Evolutionary conservation across 164 flowering plant species (phyloP).

Genomic region (Brasenia schreberi): DNA sequence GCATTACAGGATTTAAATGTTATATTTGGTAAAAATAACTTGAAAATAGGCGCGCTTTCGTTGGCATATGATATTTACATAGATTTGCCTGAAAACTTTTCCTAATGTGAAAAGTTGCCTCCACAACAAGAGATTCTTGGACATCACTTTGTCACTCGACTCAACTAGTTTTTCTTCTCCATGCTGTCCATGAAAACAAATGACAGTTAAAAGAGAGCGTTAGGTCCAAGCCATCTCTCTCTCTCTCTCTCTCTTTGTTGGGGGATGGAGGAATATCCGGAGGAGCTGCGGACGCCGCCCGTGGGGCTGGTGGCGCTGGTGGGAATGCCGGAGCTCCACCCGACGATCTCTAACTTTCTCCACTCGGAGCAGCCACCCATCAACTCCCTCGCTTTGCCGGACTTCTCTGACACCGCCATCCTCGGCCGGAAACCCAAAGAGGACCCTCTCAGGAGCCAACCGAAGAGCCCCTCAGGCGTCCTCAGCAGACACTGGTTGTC

Average conservation of each 20-base stretch:
- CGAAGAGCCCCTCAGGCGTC: slow-evolving; percentile 25
- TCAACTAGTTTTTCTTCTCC: no score
- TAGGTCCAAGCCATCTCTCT: no score
- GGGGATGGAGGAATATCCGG: slow-evolving; percentile 82
- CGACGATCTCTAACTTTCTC: slow-evolving; percentile 44
- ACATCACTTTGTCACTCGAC: no score
- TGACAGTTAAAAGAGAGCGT: no score
- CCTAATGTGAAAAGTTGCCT: no score
- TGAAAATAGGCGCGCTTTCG: no score
- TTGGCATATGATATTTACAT: no score
- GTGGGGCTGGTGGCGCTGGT: slow-evolving; percentile 51
- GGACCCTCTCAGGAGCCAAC: slow-evolving; percentile 5
- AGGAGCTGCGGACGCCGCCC: slow-evolving; percentile 88
- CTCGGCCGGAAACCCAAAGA: slow-evolving; percentile 21
- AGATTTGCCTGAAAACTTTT: no score
- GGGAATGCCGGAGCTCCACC: slow-evolving; percentile 70
- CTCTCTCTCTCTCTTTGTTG: background rate
- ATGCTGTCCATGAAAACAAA: no score
- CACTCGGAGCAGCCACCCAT: slow-evolving; percentile 76
- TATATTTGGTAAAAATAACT: no score
- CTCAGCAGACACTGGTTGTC: slow-evolving; percentile 70
- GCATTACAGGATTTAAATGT: no score
- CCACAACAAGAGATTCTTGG: no score
- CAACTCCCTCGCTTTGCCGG: slow-evolving; percentile 78
- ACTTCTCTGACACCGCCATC: slow-evolving; percentile 50